These are phyloP conservation scores for Nannochloris sp. DNA, from an alignment of 139 green algal species.

Conservation along the genomic window DNA sequence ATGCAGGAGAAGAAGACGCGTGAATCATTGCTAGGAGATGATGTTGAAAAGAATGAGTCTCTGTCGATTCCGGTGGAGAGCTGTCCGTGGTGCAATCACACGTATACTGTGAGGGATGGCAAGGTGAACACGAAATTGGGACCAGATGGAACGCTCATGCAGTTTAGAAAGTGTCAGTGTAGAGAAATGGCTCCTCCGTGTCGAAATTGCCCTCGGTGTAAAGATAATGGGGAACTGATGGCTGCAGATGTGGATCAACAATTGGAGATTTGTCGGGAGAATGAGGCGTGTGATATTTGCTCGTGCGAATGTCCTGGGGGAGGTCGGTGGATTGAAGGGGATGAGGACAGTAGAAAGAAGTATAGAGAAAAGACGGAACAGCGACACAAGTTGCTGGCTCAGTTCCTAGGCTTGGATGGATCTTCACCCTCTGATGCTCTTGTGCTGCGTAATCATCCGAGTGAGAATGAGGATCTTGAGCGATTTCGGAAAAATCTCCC, in stretches of 20 bases:
- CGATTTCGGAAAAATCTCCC: not conserved
- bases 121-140: conserved; percentile 21
- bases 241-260: conserved; percentile 15
- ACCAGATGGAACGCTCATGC: conserved; percentile 22
- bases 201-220: conserved; percentile 40
- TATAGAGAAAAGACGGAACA: conserved; percentile 21
- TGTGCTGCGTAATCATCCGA: too few relatives aligned
- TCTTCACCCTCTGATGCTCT: not conserved
- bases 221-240: conserved; percentile 34
- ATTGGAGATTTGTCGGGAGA: conserved; percentile 22
- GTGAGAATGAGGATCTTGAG: too few relatives aligned
- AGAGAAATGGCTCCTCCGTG: conserved; percentile 38
- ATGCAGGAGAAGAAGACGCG: not conserved
- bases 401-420: conserved; percentile 1
- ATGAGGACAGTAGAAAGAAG: conserved; percentile 14
- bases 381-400: conserved; percentile 17
- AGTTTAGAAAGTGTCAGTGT: conserved; percentile 44
- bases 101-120: conserved; percentile 40
- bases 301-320: conserved; percentile 39
- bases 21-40: not conserved
- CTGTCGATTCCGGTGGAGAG: conserved; percentile 12
- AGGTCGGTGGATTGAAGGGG: conserved; percentile 38
- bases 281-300: conserved; percentile 31
- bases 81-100: conserved; percentile 38
- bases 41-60: not conserved